phyloP scores from a whole-genome alignment of 768 basidiomycete genomes.

The Mycena sanguinolenta region DNA sequence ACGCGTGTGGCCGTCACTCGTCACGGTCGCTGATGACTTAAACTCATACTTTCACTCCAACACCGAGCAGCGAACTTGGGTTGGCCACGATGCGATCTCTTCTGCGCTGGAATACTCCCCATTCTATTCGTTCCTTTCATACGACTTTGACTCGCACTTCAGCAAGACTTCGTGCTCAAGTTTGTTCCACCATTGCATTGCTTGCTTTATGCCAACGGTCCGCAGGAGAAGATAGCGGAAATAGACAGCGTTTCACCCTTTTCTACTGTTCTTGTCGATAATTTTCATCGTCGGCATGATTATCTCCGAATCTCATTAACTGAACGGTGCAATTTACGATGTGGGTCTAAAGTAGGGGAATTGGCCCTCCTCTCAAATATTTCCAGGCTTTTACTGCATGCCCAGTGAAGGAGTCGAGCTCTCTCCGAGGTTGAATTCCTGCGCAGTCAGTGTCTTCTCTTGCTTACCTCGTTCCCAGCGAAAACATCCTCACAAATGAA shows the following conservation, averaged over 20 bases:
- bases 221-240: slow-evolving; percentile 67
- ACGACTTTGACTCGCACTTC: slow-evolving; percentile 5
- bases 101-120: not conserved
- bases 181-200: slow-evolving; percentile 7
- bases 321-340: slow-evolving; percentile 90
- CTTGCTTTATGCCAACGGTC: slow-evolving; percentile 3
- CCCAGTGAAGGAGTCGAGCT: slow-evolving; percentile 84
- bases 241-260: slow-evolving; percentile 67
- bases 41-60: too few species aligned
- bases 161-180: slow-evolving; percentile 36
- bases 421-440: slow-evolving; percentile 59
- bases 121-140: slow-evolving; percentile 20
- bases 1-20: too few species aligned
- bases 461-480: slow-evolving; percentile 36
- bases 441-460: not conserved
- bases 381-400: slow-evolving; percentile 93
- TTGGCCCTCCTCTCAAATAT: slow-evolving; percentile 22
- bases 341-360: slow-evolving; percentile 51
- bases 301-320: slow-evolving; percentile 92
- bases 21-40: too few species aligned
- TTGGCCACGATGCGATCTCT: slow-evolving; percentile 10
- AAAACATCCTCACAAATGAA: slow-evolving; percentile 78
- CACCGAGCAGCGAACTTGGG: slow-evolving; percentile 7
- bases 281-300: slow-evolving; percentile 78
- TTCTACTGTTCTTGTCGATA: slow-evolving; percentile 63